These are phyloP conservation scores for Penicillium canariense DNA, from an alignment of 495 filamentous ascomycete species.

Conservation along the genomic window DNA sequence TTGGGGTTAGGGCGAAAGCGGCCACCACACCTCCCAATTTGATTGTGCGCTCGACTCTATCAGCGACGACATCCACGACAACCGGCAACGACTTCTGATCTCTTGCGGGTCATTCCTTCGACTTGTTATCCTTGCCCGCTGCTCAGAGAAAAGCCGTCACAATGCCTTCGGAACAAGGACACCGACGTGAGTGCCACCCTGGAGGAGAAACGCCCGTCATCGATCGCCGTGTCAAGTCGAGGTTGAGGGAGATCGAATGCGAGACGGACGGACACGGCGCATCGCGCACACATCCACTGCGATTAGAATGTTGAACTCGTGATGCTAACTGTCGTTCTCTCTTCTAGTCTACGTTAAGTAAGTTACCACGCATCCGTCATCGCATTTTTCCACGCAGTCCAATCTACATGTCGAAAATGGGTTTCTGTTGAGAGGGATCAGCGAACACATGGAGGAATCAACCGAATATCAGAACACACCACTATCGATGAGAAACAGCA, in stretches of 20 bases:
- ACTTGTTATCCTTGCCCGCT: slow-evolving; percentile 49
- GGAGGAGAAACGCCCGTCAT: slow-evolving; percentile 5
- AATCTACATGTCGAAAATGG: slow-evolving; percentile 14
- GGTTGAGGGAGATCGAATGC: neutral
- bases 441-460: slow-evolving; percentile 2
- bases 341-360: slow-evolving; percentile 88
- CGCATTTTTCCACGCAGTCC: slow-evolving; percentile 27
- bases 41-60: slow-evolving; percentile 45
- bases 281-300: slow-evolving; percentile 12
- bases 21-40: slow-evolving; percentile 46
- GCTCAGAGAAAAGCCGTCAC: slow-evolving; percentile 55
- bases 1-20: slow-evolving; percentile 41
- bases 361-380: slow-evolving; percentile 45
- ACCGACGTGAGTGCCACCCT: slow-evolving; percentile 68
- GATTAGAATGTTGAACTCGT: slow-evolving; percentile 12
- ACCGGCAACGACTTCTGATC: slow-evolving; percentile 47
- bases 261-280: slow-evolving; percentile 8
- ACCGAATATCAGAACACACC: slow-evolving; percentile 3
- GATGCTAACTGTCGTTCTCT: slow-evolving; percentile 37
- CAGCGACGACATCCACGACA: slow-evolving; percentile 53
- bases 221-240: slow-evolving; percentile 15
- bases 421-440: slow-evolving; percentile 2
- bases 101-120: slow-evolving; percentile 51
- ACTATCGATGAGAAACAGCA: slow-evolving; percentile 21
- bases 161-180: slow-evolving; percentile 81